A percentile compares a stretch with the other conserved stretches of the same genome.
Evolutionary conservation across 2,329 filamentous ascomycete species (phyloP).

Genomic region (Rhexocercosporidium sp.): DNA sequence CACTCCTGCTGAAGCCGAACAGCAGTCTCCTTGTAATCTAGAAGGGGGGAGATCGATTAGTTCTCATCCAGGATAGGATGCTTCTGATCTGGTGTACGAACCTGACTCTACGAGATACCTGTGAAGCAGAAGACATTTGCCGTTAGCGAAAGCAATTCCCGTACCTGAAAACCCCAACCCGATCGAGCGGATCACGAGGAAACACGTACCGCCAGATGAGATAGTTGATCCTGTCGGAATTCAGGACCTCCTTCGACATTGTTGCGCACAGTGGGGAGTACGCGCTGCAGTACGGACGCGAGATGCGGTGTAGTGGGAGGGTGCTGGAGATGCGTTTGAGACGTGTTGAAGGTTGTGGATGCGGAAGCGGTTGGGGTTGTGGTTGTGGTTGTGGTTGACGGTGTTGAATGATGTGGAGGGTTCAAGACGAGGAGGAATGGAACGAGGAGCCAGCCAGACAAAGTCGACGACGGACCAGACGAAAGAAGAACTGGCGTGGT

Average conservation of each 20-base stretch:
- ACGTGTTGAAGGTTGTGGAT: not conserved
- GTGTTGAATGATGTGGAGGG: constrained; percentile 18
- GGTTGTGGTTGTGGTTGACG: not conserved
- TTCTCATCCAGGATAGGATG: constrained; percentile 13
- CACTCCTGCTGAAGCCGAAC: constrained; percentile 73
- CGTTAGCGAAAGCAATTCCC: constrained; percentile 39
- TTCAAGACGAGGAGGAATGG: constrained; percentile 31
- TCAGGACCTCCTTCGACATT: constrained; percentile 50
- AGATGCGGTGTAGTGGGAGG: constrained; percentile 6
- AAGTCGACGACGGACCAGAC: constrained; percentile 22
- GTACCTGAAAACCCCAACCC: constrained; percentile 34
- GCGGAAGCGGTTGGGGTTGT: not conserved
- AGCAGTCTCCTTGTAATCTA: constrained; percentile 72
- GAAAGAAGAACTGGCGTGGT: constrained; percentile 18
- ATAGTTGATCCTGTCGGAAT: constrained; percentile 72
- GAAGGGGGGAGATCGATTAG: constrained; percentile 19
- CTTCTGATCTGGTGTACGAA: constrained; percentile 32
- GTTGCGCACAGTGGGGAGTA: constrained; percentile 25
- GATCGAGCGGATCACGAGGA: constrained; percentile 39
- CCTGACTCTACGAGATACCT: constrained; percentile 45
- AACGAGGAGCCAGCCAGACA: constrained; percentile 31
- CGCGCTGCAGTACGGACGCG: constrained; percentile 7
- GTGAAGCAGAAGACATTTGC: constrained; percentile 31
- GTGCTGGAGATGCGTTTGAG: constrained; percentile 7
- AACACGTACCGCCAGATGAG: constrained; percentile 70